A percentile compares a stretch with the other conserved stretches of the same genome.
Conservation (phyloP, 2,329 filamentous ascomycete genomes). For the Phyllosticta citriasiana region DNA sequence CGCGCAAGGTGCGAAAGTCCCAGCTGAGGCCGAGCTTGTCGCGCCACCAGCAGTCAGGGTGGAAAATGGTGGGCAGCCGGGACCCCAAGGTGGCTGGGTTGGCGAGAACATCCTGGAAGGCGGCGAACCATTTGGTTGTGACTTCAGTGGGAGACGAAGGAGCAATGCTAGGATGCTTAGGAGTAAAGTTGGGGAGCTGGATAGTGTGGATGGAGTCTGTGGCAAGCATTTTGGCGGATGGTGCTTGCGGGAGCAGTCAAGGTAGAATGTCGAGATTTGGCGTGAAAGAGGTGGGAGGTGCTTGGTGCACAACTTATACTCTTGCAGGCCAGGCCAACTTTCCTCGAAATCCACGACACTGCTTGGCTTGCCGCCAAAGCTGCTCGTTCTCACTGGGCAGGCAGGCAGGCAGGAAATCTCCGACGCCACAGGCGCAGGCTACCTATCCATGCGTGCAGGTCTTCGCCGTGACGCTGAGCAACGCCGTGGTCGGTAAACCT, state of each 20-base stretch:
- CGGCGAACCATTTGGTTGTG: conserved; percentile 21
- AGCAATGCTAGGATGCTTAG: conserved; percentile 11
- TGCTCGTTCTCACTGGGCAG: background rate
- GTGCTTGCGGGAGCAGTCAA: background rate
- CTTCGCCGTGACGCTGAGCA: background rate
- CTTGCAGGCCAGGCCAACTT: background rate
- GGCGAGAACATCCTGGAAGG: conserved; percentile 17
- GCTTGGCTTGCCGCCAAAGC: background rate
- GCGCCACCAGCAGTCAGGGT: conserved; percentile 45
- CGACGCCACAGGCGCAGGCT: background rate
- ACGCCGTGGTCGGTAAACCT: background rate
- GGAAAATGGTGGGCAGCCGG: conserved; percentile 27
- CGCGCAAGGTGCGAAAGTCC: conserved; percentile 45
- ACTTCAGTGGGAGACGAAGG: conserved; percentile 14
- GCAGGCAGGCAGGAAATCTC: background rate
- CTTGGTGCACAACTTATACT: background rate
- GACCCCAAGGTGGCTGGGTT: conserved; percentile 12
- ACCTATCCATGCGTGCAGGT: background rate
- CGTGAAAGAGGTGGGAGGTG: background rate
- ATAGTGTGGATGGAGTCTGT: conserved; percentile 19
- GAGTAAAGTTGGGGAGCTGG: conserved; percentile 17
- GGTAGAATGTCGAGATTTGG: background rate
- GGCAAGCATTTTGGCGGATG: conserved; percentile 12
- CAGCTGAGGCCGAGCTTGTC: conserved; percentile 49
- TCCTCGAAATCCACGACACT: background rate